phyloP scores from a whole-genome alignment of 202 grass and related monocot genomes.

The Cymbopogon flexuosus region DNA sequence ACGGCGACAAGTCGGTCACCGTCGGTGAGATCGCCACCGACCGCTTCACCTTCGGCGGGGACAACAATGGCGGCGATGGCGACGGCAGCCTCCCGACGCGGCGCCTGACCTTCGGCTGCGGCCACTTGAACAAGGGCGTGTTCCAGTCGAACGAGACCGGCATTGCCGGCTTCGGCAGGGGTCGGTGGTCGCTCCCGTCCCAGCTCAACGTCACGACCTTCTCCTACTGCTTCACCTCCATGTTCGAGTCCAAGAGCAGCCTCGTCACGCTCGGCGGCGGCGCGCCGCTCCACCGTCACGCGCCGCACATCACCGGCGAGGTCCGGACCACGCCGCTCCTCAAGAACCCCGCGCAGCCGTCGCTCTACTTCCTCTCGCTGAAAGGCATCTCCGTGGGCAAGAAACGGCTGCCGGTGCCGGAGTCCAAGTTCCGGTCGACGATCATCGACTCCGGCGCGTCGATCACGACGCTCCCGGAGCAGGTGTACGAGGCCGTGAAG shows the following conservation, averaged over 20 bases:
- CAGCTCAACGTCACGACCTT: slow-evolving; percentile 61
- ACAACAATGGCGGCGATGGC: background rate
- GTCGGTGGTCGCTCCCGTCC: slow-evolving; percentile 44
- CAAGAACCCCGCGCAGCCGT: slow-evolving; percentile 36
- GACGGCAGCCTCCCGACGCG: background rate
- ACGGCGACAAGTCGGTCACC: slow-evolving; percentile 55
- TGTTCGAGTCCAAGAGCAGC: slow-evolving; percentile 52
- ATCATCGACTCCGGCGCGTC: slow-evolving; percentile 73
- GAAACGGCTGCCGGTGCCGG: slow-evolving; percentile 36
- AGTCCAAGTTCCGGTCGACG: background rate
- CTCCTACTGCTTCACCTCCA: slow-evolving; percentile 79
- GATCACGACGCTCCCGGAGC: slow-evolving; percentile 53
- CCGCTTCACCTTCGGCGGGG: slow-evolving; percentile 42
- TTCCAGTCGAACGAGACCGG: slow-evolving; percentile 62
- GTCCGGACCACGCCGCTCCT: slow-evolving; percentile 45
- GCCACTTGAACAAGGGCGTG: slow-evolving; percentile 52
- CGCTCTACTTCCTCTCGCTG: slow-evolving; percentile 65
- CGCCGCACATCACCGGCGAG: background rate
- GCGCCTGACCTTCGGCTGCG: slow-evolving; percentile 62
- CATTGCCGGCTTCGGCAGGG: slow-evolving; percentile 69
- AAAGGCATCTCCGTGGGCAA: slow-evolving; percentile 46
- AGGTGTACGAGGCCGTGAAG: slow-evolving; percentile 57
- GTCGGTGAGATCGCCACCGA: slow-evolving; percentile 55
- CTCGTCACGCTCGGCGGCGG: slow-evolving; percentile 58
- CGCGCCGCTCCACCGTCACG: slow-evolving; percentile 20